phyloP scores from a whole-genome alignment of 176 grass and related monocot species.

The Oryza longistaminata region DNA sequence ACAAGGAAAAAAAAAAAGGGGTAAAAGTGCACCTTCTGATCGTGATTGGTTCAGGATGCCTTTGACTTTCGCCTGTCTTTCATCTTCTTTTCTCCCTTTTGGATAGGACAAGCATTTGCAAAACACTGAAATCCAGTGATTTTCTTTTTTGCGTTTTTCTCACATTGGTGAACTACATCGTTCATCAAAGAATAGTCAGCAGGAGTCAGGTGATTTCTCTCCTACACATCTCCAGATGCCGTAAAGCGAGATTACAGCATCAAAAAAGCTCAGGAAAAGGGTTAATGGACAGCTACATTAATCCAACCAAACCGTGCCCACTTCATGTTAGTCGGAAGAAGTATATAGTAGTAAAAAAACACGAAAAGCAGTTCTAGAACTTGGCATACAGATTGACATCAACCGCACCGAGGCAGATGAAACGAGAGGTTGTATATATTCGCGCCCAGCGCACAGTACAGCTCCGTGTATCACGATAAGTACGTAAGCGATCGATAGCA shows the following conservation, averaged over 20 bases:
- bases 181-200: conserved; percentile 31
- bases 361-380: not conserved
- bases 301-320: conserved; percentile 35
- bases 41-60: conserved; percentile 32
- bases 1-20: not conserved
- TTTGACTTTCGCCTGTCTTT: conserved; percentile 39
- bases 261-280: not conserved
- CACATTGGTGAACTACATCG: not conserved
- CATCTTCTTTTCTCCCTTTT: not conserved
- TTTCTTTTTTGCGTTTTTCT: not conserved
- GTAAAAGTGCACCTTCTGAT: conserved; percentile 17
- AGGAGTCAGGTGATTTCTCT: conserved; percentile 39
- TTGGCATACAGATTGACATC: not conserved
- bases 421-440: not conserved
- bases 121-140: not conserved
- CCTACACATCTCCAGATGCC: not conserved
- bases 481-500: conserved; percentile 28
- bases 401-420: not conserved
- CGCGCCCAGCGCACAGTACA: not conserved
- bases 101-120: not conserved
- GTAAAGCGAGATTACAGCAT: conserved; percentile 28
- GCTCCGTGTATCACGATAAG: conserved; percentile 39
- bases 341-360: not conserved
- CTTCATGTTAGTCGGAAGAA: not conserved
- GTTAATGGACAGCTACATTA: conserved; percentile 32